Percentiles rank a stretch among this genome's conserved stretches.
phyloP scores from a whole-genome alignment of 192 early-diverging fungal species.

The Coemansia sp. region DNA sequence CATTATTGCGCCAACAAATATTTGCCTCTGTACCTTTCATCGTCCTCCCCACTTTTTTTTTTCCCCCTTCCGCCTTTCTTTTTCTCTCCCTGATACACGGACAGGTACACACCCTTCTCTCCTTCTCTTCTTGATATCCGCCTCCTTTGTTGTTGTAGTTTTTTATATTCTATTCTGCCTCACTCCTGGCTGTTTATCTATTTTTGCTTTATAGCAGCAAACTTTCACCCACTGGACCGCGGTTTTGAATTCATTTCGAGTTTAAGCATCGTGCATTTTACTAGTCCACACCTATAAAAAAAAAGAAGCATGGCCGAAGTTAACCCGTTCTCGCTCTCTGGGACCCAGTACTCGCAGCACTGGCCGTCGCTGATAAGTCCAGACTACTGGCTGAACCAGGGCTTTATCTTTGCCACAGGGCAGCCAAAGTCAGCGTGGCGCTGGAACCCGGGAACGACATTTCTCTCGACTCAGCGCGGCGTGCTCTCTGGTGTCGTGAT shows the following conservation, averaged over 20 bases:
- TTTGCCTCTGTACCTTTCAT: constrained; percentile 2
- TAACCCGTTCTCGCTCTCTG: constrained; percentile 53
- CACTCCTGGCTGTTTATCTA: neutral
- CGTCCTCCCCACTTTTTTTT: neutral
- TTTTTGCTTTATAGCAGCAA: neutral
- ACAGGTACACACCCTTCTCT: neutral
- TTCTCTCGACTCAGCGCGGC: constrained; percentile 50
- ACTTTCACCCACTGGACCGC: neutral
- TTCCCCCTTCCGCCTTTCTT: neutral
- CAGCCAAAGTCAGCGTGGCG: constrained; percentile 56
- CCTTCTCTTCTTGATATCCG: constrained; percentile 4
- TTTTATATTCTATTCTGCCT: constrained; percentile 5
- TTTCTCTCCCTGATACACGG: neutral
- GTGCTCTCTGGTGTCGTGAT: constrained; percentile 53
- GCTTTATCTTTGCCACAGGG: constrained; percentile 39
- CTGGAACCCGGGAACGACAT: constrained; percentile 52
- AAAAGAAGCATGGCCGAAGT: constrained; percentile 32
- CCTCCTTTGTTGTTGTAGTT: neutral
- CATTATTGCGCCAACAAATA: constrained; percentile 6
- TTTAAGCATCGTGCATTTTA: neutral
- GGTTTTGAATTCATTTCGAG: constrained; percentile 6
- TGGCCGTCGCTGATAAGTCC: constrained; percentile 56
- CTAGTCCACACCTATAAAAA: neutral
- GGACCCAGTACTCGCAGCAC: constrained; percentile 53
- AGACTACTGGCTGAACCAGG: constrained; percentile 57